These are phyloP conservation scores for Adansonia madagascariensis DNA, from an alignment of 441 rosid species.

Conservation along the genomic window DNA sequence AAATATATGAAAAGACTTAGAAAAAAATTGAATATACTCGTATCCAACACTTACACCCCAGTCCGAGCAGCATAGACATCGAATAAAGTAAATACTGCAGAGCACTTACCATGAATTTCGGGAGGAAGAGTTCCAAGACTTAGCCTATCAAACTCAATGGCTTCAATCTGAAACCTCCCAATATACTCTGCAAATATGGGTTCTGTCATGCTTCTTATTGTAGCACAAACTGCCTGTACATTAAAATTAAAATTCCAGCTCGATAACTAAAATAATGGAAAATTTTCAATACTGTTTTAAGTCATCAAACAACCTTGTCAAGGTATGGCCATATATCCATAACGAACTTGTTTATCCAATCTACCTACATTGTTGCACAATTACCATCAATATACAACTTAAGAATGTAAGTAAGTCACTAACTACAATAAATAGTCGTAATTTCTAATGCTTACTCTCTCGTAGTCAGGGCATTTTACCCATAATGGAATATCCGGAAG, in stretches of 20 bases:
- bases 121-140: conserved; percentile 88
- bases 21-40: too few species aligned
- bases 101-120: conserved; percentile 55
- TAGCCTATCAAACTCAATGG: conserved; percentile 63
- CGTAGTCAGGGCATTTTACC: conserved; percentile 52
- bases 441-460: conserved; percentile 38
- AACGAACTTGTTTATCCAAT: conserved; percentile 68
- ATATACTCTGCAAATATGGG: conserved; percentile 71
- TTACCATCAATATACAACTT: neutral
- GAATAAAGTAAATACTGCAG: neutral
- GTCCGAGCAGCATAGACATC: too few species aligned
- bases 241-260: neutral
- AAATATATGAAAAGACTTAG: too few species aligned
- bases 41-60: too few species aligned
- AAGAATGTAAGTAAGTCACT: neutral
- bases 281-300: neutral
- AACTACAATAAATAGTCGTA: neutral
- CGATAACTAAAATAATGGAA: neutral
- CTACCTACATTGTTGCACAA: conserved; percentile 48
- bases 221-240: conserved; percentile 57
- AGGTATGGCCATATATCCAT: conserved; percentile 69
- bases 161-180: conserved; percentile 58
- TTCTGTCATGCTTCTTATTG: conserved; percentile 51
- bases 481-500: conserved; percentile 48
- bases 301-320: conserved; percentile 49